Evolutionary conservation across 2,329 filamentous ascomycete genomes (phyloP), one percentile per base, ranked within the genome.

Genomic region (Lanzia echinophila): DNA sequence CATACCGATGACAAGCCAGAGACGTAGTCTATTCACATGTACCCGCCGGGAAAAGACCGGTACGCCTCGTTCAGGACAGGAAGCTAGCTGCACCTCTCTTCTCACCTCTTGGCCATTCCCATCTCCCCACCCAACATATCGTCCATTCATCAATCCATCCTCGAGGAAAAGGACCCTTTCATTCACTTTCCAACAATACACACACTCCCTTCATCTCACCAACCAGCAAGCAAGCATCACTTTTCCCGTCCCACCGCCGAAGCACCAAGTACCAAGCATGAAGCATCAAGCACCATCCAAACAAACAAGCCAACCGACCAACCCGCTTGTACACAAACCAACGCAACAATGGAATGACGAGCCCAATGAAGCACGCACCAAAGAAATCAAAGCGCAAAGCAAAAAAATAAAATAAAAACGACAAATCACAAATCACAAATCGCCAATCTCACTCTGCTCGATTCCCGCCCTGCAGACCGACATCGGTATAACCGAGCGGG

Each of bases 381-480:
- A n/a, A n/a, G n/a, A n/a, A 10, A 17, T 39, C 15, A 10, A 6
- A 17, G 36, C 12, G 15, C n/a, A 17, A 39, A 17, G 15, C 36
- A 17, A 15, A 39, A 39, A 39, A 8, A n/a, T 19, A 42, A 20
- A 44, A 12, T 20, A 34, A 12, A 19, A 6, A 4, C 4, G 11
- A 34, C 34, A 53, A 13, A 24, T 33, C 44, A 53, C 50, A 48
- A 39, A 48, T 48, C 50, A 53, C 17, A 42, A 48, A 33, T 42
- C 50, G 50, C 24, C 28, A 48, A 48, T 53, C 50, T 53, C 50
- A 34, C 15, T 44, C 13, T 28, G 8, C 8, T 28, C 24, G 24
- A 28, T 28, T 28, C 4, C 4, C 34, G 12, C 15, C 15, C 34
- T 36, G 34, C 34, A 5, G 5, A 13, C 34, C 11, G 11, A 36